Conservation (phyloP, 495 filamentous ascomycete species). For the Tuber indicum region DNA sequence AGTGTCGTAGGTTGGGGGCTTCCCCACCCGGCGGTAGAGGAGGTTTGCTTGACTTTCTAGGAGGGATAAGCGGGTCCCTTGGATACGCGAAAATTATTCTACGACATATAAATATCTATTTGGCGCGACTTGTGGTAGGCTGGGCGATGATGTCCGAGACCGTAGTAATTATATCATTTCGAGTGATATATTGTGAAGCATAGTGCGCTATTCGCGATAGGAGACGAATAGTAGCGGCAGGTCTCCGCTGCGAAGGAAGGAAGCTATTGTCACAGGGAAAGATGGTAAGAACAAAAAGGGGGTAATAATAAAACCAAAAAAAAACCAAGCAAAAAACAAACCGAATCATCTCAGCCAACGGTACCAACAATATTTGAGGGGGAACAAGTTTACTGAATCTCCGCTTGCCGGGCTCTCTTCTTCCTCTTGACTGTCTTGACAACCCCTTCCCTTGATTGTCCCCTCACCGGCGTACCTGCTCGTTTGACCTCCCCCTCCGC, state of each 20-base stretch:
- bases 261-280: not conserved
- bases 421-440: constrained; percentile 40
- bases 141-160: too few species aligned
- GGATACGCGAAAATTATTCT: not conserved
- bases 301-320: not conserved
- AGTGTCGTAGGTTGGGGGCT: too few species aligned
- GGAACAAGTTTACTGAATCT: constrained; percentile 28
- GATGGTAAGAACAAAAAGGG: not conserved
- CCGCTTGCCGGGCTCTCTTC: constrained; percentile 41
- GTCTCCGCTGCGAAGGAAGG: not conserved
- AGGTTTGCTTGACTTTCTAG: not conserved
- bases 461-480: constrained; percentile 5
- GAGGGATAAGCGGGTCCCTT: not conserved
- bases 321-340: not conserved
- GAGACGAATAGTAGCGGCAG: not conserved
- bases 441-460: constrained; percentile 4
- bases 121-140: not conserved
- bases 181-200: constrained; percentile 1
- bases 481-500: not conserved
- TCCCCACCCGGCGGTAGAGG: not conserved
- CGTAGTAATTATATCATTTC: not conserved
- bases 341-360: not conserved
- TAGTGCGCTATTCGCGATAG: not conserved
- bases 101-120: not conserved
- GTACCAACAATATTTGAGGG: not conserved